Base-by-base conservation (phyloP, 73 alveolate genomes). In the Durusdinium trenchii region DNA sequence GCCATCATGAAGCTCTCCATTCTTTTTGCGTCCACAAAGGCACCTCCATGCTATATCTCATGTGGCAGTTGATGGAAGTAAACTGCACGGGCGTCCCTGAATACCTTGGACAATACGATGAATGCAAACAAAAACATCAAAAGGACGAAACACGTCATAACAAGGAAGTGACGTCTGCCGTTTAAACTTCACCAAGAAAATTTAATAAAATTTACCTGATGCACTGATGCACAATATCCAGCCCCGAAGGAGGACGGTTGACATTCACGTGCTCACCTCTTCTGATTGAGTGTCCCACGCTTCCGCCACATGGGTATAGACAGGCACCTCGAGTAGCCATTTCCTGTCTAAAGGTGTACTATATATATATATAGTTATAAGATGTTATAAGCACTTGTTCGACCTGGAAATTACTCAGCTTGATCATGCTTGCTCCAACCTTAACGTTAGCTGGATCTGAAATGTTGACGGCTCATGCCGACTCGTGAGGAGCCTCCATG, bases 1-100 rank as follows among this genome's bases (percentile, higher is more conserved):
- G 32, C 38, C 51, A 32, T 75, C 10, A 28, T 73, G 38, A 6
- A 51, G 38, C 32, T 16, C 92, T 82, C 51, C 71, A 20, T 6
- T 64, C 20, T 79, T 79, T 20, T 62, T 78, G 60, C 42, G 64
- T 45, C 14, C 5, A 36, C 64, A 0, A 38, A 12, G 47, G 18
- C 45, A 57, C 95, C 95, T 86, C 95, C 95, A 86, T 86, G 95
- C 60, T 86, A 82, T 86, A 86, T 61, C 83, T 86, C 95, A 86
- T 54, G 82, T 86, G 95, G 82, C 95, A 86, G 62, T 86, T 86
- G 83, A 86, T 38, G 95, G 95, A 86, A 3, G 95, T 86, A 64
- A 86, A 86, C 82, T 86, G 95, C 50, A 86, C 78, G 28, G 35
- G 9, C 32, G 81, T 60, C 47, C 54, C 62, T 35, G 95, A 61